Evolutionary conservation across 176 grass and related monocot genomes (phyloP), one percentile per base, ranked within the genome.

Genomic region (Urochloa ruziziensis): DNA sequence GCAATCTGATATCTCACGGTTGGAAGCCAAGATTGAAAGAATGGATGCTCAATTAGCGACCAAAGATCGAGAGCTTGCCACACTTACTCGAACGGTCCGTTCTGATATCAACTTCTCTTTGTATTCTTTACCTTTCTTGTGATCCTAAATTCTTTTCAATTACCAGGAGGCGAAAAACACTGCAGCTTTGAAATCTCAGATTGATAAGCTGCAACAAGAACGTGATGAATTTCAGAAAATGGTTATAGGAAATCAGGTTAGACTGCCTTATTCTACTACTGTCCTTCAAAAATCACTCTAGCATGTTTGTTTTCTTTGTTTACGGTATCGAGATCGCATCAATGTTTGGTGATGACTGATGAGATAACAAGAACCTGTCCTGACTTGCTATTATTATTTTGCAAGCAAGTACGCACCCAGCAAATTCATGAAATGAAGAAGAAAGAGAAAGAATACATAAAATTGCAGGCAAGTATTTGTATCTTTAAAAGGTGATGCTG

Each of bases 391-490:
- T 57, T 27, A 61, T 88, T 83, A 68, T 82, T 75, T 75, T 78
- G 78, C 73, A 81, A 99, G 93, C 93, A 99, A 96, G 97, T 96
- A 67, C 89, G 97, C 24, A 96, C 91, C 43, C 97, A 99, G 30
- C 97, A 99, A 77, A 87, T 96, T 78, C 97, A 99, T 96, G 97
- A 99, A 88, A 99, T 95, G 88, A 99, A 96, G 89, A 99, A 99
- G 80, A 94, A 92, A 84, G 97, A 99, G 62, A 99, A 99, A 78
- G 97, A 99, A 79, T 96, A 99, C 74, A 90, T 96, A 84, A 99
- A 96, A 69, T 78, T 99, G 84, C 93, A 99, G 93, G 97, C 85
- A 90, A 86, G 65, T 52, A 87, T 60, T 83, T 80, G 18, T 34
- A 47, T 59, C 35, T 79, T 49, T 76, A 27, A 34, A 67, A 49